Evolutionary conservation across 257 asterid species (phyloP), one percentile per base, ranked within the genome.

Genomic region (Jacaranda mimosifolia): DNA sequence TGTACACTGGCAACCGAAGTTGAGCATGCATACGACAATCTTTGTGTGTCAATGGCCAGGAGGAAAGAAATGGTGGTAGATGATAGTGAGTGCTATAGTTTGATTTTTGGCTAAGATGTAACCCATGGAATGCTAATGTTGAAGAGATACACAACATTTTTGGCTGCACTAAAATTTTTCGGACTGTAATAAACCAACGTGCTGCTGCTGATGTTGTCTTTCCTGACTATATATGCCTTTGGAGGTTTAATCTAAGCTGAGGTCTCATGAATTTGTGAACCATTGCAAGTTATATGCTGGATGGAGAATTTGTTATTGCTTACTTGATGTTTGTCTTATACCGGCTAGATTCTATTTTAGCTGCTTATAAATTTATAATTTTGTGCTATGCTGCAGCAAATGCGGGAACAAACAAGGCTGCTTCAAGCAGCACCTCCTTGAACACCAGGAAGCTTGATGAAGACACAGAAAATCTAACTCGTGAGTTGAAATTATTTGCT

Each of bases 371-470:
- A 46, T 63, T 57, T 75, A 12, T 79, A 66, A 73, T 70, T 56
- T 62, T 39, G 70, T 82, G 21, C 67, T 83, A 38, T 82, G 53
- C 65, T 91, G 87, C 96, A 94, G 98, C 98, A 42, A 58, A 57
- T 76, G 98, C 96, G 1, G 98, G 97, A 68, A 77, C 94, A 32
- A 94, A 94, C 89, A 92, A 77, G 85, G 96, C 98, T 85, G 97
- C 98, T 74, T 92, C 98, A 14, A 92, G 97, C 77, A 84, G 96
- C 82, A 84, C 97, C 60, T 70, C 94, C 8, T 67, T 94, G 90
- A 94, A 94, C 78, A 94, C 98, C 70, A 87, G 97, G 84, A 94
- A 92, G 81, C 96, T 94, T 80, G 97, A 94, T 71, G 98, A 94
- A 57, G 98, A 94, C 75, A 87, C 98, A 7, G 98, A 94, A 80